A percentile compares a stretch with the other conserved stretches of the same genome.
phyloP scores from a whole-genome alignment of 257 asterid genomes.

The Solanum pinnatisectum region DNA sequence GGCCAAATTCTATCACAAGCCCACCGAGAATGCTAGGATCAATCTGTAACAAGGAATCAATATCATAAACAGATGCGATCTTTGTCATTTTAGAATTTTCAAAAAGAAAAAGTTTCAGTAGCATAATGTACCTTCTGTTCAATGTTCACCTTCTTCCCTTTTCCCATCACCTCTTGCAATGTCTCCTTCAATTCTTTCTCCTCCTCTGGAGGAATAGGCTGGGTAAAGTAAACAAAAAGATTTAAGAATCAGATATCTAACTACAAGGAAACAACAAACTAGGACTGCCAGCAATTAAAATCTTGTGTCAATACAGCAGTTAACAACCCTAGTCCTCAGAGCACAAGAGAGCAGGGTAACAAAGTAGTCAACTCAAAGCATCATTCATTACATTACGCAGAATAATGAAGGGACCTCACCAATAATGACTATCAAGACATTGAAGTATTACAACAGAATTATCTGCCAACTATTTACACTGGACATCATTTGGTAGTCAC shows the following conservation, averaged over 20 bases:
- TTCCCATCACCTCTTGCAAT: slow-evolving; percentile 68
- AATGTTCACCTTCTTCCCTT: slow-evolving; percentile 59
- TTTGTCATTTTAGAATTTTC: background rate
- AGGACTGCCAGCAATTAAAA: background rate
- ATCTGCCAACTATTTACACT: background rate
- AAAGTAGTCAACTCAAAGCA: background rate
- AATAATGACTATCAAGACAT: background rate
- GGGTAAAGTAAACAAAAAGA: background rate
- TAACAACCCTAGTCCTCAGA: background rate
- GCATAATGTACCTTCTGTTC: slow-evolving; percentile 60
- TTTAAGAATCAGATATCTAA: background rate
- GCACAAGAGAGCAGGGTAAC: background rate
- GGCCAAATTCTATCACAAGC: slow-evolving; percentile 65
- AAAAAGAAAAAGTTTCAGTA: background rate
- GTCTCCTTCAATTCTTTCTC: slow-evolving; percentile 85
- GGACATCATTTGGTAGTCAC: background rate
- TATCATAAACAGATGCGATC: background rate
- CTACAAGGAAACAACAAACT: background rate
- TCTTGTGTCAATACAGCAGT: background rate
- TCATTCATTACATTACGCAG: background rate
- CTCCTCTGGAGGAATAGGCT: slow-evolving; percentile 80
- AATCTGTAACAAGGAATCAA: slow-evolving; percentile 35
- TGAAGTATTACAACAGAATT: background rate
- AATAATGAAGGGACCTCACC: background rate
- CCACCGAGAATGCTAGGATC: slow-evolving; percentile 97